phyloP scores from a whole-genome alignment of 2,329 filamentous ascomycete genomes.

The Diaporthe helianthi region DNA sequence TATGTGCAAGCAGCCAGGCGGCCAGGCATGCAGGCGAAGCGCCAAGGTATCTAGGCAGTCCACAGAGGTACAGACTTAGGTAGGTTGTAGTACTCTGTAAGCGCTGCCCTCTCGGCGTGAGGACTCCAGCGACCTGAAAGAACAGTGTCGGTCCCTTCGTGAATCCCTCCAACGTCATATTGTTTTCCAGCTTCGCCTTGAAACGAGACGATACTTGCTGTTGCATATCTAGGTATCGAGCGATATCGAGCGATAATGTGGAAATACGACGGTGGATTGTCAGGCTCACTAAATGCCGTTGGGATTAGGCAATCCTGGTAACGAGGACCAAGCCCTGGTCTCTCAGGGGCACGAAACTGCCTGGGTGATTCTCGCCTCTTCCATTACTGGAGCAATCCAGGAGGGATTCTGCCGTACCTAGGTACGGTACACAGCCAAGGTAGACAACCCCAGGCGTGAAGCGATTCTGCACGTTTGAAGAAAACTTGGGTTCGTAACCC shows the following conservation, averaged over 20 bases:
- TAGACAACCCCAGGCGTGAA: neutral
- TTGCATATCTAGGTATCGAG: neutral
- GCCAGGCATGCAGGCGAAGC: no score
- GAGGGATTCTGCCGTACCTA: neutral
- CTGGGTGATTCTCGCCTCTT: slow-evolving; percentile 16
- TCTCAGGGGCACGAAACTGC: slow-evolving; percentile 10
- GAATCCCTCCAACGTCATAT: neutral
- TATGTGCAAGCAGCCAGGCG: neutral
- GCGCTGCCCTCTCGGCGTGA: neutral
- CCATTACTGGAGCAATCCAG: neutral
- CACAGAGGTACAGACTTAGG: no score
- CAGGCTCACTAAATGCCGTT: neutral
- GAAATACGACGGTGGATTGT: neutral
- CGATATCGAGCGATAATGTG: neutral
- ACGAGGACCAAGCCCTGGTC: no score
- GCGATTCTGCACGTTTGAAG: neutral
- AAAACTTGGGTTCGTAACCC: slow-evolving; percentile 19
- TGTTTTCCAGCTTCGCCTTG: neutral
- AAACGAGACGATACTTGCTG: neutral
- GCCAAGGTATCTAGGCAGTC: no score
- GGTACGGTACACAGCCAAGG: neutral
- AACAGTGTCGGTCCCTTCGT: neutral
- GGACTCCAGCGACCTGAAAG: slow-evolving; percentile 3
- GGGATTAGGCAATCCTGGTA: no score
- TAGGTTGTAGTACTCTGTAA: neutral